Evolutionary conservation across 352 stramenopile genomes (phyloP).

Genomic region (Phytopythium montanum): DNA sequence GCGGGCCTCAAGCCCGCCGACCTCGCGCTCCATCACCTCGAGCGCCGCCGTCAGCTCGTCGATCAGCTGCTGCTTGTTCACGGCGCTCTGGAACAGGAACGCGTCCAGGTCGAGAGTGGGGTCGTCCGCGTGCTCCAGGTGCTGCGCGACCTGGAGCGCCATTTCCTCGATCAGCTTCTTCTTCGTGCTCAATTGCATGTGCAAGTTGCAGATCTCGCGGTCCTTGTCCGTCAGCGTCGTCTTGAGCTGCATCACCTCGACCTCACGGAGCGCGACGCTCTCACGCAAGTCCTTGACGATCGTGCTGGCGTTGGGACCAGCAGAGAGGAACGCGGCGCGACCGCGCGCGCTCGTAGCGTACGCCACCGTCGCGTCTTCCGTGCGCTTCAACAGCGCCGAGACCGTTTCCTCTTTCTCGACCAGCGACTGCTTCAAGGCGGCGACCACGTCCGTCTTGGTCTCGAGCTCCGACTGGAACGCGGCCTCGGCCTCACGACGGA

Average conservation of each 20-base stretch:
- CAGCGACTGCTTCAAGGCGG: constrained; percentile 31
- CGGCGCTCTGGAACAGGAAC: constrained; percentile 71
- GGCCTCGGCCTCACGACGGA: constrained; percentile 45
- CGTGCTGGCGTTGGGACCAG: background rate
- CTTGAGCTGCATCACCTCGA: constrained; percentile 46
- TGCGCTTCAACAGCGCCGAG: constrained; percentile 30
- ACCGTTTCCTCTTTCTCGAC: constrained; percentile 48
- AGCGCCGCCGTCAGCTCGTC: constrained; percentile 67
- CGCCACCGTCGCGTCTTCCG: constrained; percentile 22
- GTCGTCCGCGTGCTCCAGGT: constrained; percentile 33
- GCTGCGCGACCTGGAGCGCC: constrained; percentile 51
- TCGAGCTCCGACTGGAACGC: constrained; percentile 42
- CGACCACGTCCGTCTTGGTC: constrained; percentile 20
- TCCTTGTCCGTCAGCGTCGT: constrained; percentile 64
- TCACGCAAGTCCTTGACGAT: constrained; percentile 23
- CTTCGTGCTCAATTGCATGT: constrained; percentile 78
- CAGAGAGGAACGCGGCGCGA: background rate
- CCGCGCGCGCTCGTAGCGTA: constrained; percentile 8
- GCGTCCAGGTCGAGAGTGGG: constrained; percentile 63
- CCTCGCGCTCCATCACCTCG: constrained; percentile 64
- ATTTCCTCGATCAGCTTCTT: constrained; percentile 79
- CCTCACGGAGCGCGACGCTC: constrained; percentile 26
- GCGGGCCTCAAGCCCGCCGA: constrained; percentile 47
- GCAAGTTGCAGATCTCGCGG: constrained; percentile 76
- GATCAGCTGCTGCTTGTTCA: constrained; percentile 60